These are phyloP conservation scores for Lasiosphaeriaceae sp. DNA, from an alignment of 495 filamentous ascomycete species.

Conservation along the genomic window DNA sequence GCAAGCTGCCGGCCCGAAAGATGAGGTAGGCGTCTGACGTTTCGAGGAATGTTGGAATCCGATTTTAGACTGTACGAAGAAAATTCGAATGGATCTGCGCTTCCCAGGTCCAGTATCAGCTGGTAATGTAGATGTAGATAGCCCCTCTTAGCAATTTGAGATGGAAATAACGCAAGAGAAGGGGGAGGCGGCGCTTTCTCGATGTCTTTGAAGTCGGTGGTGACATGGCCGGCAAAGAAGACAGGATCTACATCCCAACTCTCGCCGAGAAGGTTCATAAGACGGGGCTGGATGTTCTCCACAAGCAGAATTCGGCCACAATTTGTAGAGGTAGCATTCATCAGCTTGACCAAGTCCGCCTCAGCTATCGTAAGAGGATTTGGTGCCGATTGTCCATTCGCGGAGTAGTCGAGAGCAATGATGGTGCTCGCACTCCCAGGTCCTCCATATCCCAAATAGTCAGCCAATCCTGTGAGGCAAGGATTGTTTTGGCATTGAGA, in stretches of 20 bases:
- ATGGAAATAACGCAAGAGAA: constrained; percentile 9
- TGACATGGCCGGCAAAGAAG: constrained; percentile 11
- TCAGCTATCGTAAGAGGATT: constrained; percentile 3
- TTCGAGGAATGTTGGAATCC: constrained; percentile 8
- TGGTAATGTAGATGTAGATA: constrained; percentile 13
- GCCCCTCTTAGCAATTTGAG: constrained; percentile 10
- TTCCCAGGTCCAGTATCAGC: constrained; percentile 7
- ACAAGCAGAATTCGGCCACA: constrained; percentile 10
- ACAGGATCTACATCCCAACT: constrained; percentile 5
- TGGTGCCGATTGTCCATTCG: constrained; percentile 1
- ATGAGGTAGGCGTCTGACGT: constrained; percentile 8
- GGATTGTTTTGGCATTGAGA: constrained; percentile 8
- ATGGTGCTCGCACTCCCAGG: constrained; percentile 5
- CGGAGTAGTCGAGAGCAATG: constrained; percentile 7
- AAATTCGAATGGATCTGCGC: constrained; percentile 2
- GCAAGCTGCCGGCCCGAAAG: constrained; percentile 7
- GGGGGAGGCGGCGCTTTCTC: constrained; percentile 6
- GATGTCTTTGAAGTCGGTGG: constrained; percentile 8
- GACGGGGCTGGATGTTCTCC: constrained; percentile 8
- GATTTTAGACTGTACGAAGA: constrained; percentile 8
- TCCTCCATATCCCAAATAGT: constrained; percentile 4
- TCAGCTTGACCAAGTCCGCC: constrained; percentile 1
- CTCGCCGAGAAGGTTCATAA: constrained; percentile 6
- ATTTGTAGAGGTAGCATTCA: constrained; percentile 6
- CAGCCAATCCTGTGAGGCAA: constrained; percentile 5